These are phyloP conservation scores for Naganishia sp. DNA, from an alignment of 1,284 basidiomycete species.

Conservation along the genomic window DNA sequence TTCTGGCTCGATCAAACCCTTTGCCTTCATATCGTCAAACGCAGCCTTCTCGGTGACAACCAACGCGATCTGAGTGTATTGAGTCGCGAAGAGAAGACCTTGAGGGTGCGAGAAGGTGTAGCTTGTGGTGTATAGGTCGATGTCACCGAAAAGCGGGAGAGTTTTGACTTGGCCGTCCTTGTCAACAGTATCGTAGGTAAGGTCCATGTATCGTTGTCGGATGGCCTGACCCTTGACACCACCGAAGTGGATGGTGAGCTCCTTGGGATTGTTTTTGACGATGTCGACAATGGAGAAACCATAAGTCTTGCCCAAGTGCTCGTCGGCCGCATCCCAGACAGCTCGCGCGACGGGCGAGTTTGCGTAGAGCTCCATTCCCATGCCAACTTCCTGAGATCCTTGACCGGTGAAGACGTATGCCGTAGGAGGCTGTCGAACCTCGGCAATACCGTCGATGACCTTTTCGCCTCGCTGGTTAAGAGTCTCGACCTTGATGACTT, in stretches of 20 bases:
- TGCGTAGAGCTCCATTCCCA: slow-evolving; percentile 99
- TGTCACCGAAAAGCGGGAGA: slow-evolving; percentile 89
- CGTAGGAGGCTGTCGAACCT: slow-evolving; percentile 87
- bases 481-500: slow-evolving; percentile 88
- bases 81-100: slow-evolving; percentile 93
- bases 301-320: slow-evolving; percentile 88
- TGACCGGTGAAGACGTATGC: slow-evolving; percentile 99
- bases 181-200: slow-evolving; percentile 96
- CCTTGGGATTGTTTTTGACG: slow-evolving; percentile 94
- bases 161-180: slow-evolving; percentile 93
- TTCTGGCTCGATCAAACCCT: slow-evolving; percentile 87
- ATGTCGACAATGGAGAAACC: slow-evolving; percentile 97
- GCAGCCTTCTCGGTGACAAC: slow-evolving; percentile 97
- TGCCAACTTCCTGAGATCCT: slow-evolving; percentile 95
- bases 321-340: slow-evolving; percentile 96
- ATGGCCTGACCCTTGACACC: slow-evolving; percentile 98
- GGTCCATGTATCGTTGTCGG: slow-evolving; percentile 97
- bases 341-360: slow-evolving; percentile 87
- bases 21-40: slow-evolving; percentile 96
- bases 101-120: slow-evolving; percentile 97
- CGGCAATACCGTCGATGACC: slow-evolving; percentile 87
- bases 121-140: slow-evolving; percentile 84
- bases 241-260: slow-evolving; percentile 98
- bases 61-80: slow-evolving; percentile 96
- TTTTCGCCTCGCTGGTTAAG: slow-evolving; percentile 83